These are phyloP conservation scores for Isatis tinctoria DNA, from an alignment of 345 rosid species.

Conservation along the genomic window DNA sequence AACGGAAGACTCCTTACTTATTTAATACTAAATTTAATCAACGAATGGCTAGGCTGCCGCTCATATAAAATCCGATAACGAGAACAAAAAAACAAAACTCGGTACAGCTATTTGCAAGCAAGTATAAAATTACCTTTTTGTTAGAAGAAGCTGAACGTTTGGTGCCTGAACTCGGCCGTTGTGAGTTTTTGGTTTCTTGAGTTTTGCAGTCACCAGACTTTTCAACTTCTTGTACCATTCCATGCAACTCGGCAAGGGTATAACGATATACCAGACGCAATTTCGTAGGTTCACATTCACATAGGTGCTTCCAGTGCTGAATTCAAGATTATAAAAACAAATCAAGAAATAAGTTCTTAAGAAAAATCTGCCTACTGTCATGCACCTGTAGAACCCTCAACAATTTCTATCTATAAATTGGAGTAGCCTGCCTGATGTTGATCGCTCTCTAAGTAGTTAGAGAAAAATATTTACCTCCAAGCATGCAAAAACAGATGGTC, in stretches of 20 bases:
- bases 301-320: slow-evolving; percentile 91
- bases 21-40: too few relatives aligned
- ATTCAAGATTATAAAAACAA: slow-evolving; percentile 12
- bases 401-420: neutral
- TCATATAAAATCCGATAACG: neutral
- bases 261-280: slow-evolving; percentile 69
- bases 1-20: neutral
- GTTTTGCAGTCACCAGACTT: slow-evolving; percentile 34
- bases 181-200: slow-evolving; percentile 34
- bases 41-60: neutral
- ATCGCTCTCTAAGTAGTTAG: neutral
- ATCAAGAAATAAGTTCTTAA: neutral
- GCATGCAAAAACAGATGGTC: slow-evolving; percentile 82
- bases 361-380: neutral
- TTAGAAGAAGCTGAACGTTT: slow-evolving; percentile 32
- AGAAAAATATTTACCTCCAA: slow-evolving; percentile 61
- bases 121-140: slow-evolving; percentile 55
- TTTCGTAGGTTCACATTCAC: slow-evolving; percentile 78
- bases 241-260: slow-evolving; percentile 69
- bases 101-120: neutral
- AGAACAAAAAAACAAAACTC: neutral
- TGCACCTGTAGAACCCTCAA: neutral
- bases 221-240: slow-evolving; percentile 44
- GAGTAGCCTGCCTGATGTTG: neutral
- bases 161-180: slow-evolving; percentile 39